Evolutionary conservation across 225 moss, liverwort and hornwort genomes (phyloP).

Genomic region (Asterella californica): DNA sequence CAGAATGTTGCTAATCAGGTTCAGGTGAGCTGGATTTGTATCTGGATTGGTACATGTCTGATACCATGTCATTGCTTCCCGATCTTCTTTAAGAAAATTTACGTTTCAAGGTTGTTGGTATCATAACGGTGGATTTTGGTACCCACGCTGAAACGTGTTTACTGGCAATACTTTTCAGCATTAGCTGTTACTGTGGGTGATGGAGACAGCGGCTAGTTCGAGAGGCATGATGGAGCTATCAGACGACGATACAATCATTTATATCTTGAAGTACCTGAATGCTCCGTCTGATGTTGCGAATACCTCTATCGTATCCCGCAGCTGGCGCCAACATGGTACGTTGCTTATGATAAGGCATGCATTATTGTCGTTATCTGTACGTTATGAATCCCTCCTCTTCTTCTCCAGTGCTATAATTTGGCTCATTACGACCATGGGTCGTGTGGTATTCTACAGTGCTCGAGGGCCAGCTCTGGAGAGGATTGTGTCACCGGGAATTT

Average conservation of each 20-base stretch:
- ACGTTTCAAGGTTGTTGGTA: not conserved
- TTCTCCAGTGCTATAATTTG: not conserved
- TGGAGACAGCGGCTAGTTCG: constrained; percentile 2
- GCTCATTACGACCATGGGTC: not conserved
- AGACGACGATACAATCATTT: constrained; percentile 64
- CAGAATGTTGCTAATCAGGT: too few relatives aligned
- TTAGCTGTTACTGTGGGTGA: not conserved
- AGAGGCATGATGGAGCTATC: constrained; percentile 50
- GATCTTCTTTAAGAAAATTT: too few relatives aligned
- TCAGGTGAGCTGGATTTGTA: too few relatives aligned
- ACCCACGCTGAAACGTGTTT: not conserved
- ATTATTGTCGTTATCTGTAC: not conserved
- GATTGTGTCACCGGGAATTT: constrained; percentile 55
- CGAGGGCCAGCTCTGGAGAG: constrained; percentile 69
- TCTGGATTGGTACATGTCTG: too few relatives aligned
- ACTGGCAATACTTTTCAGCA: not conserved
- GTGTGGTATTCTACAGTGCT: constrained; percentile 38
- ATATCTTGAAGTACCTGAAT: constrained; percentile 57
- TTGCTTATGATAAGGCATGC: not conserved
- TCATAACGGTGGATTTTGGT: too few relatives aligned
- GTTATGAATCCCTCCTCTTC: not conserved
- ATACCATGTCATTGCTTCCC: not conserved
- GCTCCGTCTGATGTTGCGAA: constrained; percentile 51
- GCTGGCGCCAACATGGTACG: constrained; percentile 64
- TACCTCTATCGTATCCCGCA: constrained; percentile 51